Base-by-base conservation (phyloP, 768 basidiomycete species). In the Boletellus emodensis region DNA sequence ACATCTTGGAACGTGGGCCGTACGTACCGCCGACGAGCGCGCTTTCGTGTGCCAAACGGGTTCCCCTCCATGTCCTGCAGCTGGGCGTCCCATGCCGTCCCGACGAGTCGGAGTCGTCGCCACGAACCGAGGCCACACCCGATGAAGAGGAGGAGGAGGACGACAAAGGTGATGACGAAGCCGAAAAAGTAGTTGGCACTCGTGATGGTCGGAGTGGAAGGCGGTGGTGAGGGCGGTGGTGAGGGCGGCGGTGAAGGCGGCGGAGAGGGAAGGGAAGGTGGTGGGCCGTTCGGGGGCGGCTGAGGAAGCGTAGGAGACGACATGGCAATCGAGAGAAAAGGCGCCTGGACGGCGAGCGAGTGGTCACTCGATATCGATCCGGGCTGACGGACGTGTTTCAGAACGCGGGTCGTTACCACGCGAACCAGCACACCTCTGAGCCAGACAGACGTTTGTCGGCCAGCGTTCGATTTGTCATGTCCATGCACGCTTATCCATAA, bases 101-200 rank as follows among this genome's bases (percentile, higher is more conserved):
- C 53, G 12, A 55, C 7, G 13, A 63, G 43, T 37, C 50, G 52
- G 37, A 67, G 60, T 15, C 78, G 62, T 40, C 77, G 64, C 52
- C 80, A 70, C 15, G 79, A 73, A 42, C 74, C 68, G 14, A 82
- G 56, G 8, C 77, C 79, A 44, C 79, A 81, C 4, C 71, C 75
- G 9, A 80, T 65, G 46, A 82, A 80, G 42, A 82, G 60, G 40
- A 81, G 65, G 26, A 82, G 58, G 41, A 68, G 58, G 24, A 63
- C 57, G 55, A 67, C 55, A 47, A 68, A 68, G 35, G 65, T 67
- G 53, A 69, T 54, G 41, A 69, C 53, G 51, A 68, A 69, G 22
- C 66, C 66, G 39, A 68, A 68, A 46, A 68, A 67, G 39, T 68
- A 68, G 60, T 63, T 69, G 51, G 59, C 51, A 18, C 52, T 55